Evolutionary conservation across 768 basidiomycete genomes (phyloP), one percentile per base, ranked within the genome.

Genomic region (Lactifluus hygrophoroides): DNA sequence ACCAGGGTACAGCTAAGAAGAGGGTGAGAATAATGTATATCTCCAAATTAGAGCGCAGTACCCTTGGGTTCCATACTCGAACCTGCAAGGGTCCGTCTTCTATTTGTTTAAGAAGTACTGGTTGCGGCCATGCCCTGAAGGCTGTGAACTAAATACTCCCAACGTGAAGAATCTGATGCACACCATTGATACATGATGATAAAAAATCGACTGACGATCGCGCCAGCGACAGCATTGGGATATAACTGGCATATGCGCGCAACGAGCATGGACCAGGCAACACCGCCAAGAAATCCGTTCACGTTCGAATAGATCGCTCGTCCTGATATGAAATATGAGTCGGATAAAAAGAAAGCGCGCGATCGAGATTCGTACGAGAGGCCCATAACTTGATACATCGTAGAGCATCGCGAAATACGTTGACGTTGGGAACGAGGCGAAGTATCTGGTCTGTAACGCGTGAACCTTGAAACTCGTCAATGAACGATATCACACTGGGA

Each of bases 311-410:
- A 97, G 60, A 99, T 95, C 25, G 94, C 96, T 73, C 94, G 80
- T 66, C 85, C 94, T 97, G 27, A 30, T 44, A 44, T 4, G 37
- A 37, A 16, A 28, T 42, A 43, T 37, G 60, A 35, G 56, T 54
- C 35, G 59, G 55, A 10, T 40, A n/a, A 10, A 35, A 17, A 17
- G 17, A 49, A n/a, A 3, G 23, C 17, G 35, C 19, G 28, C 25
- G 48, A 17, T 28, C 45, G 40, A 17, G 49, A 14, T 60, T 77
- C 90, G 56, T 67, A 95, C 95, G 77, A 74, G 93, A 88, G 10
- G 96, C 96, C 96, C 96, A 99, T 28, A 98, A 76, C 72, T 97
- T 95, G 70, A 99, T 97, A 69, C 94, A 94, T 63, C 96, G 82
- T 61, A 99, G 72, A 11, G 96, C 86, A 66, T 94, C 93, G 62